Percentiles rank a stretch among this genome's conserved stretches.
These are phyloP conservation scores for Cordyceps cateniannulata DNA, from an alignment of 2,329 filamentous ascomycete species.

Conservation along the genomic window DNA sequence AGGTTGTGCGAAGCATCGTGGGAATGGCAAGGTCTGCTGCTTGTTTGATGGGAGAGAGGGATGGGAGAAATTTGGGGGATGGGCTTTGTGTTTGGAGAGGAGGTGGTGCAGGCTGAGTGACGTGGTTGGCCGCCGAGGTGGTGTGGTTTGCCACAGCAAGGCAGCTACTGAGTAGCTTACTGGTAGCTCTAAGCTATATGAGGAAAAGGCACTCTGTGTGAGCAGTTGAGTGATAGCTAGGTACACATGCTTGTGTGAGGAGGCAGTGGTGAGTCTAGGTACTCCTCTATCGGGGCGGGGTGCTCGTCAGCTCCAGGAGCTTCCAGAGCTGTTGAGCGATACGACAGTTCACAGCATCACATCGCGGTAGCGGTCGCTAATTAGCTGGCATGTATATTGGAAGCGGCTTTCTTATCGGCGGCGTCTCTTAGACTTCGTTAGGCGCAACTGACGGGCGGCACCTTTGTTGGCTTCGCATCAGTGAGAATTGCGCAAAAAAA, in stretches of 20 bases:
- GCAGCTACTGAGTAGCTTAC: background rate
- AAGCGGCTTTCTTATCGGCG: too few species aligned
- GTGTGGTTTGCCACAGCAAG: background rate
- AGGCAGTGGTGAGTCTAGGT: background rate
- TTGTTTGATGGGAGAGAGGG: slow-evolving; percentile 8
- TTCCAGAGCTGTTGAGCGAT: background rate
- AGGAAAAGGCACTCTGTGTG: background rate
- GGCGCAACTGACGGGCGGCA: too few species aligned
- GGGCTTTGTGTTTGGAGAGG: slow-evolving; percentile 1
- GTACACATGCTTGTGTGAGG: background rate
- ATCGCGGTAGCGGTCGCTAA: too few species aligned
- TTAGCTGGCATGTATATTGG: too few species aligned
- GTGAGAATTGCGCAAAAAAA: too few species aligned
- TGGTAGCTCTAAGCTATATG: slow-evolving; percentile 2
- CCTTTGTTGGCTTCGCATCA: too few species aligned
- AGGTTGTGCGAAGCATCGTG: slow-evolving; percentile 61
- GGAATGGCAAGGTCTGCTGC: slow-evolving; percentile 10
- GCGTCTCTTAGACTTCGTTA: too few species aligned
- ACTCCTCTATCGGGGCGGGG: background rate
- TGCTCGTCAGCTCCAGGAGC: background rate
- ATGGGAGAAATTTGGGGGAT: slow-evolving; percentile 12
- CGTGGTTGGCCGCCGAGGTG: background rate
- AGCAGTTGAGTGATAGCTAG: background rate
- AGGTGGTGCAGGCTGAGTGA: background rate
- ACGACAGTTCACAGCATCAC: background rate